Base-by-base conservation (phyloP, 2,329 filamentous ascomycete genomes). In the Ambrosiella cleistominuta region DNA sequence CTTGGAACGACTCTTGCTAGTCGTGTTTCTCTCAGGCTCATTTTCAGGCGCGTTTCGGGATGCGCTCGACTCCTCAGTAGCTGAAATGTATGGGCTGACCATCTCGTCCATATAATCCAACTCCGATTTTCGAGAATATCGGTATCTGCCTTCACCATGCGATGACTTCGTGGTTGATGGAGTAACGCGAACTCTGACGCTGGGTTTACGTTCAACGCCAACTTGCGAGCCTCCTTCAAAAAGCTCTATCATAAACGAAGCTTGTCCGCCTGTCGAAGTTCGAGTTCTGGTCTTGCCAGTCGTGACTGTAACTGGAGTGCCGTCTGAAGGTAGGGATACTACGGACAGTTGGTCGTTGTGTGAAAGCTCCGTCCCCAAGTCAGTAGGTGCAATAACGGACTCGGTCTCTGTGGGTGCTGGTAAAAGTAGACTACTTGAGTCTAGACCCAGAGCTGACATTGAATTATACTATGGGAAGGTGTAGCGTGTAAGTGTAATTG, bases 171-270 rank as follows among this genome's bases (percentile, higher is more conserved):
- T 36, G 9, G 51, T 40, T 8, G 51, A 53, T 12, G 90, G 90
- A 12, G 88, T 94, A 62, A 95, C 78, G 71, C 81, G 79, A 70
- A 86, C 76, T 66, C 79, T 80, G 57, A 96, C 88, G 68, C 88
- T 95, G 11, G 90, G 89, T 64, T 86, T 83, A 65, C 85, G 83
- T 64, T 81, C 78, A 64, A 75, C 75, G 59, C 78, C 72, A n/a
- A 71, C 68, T 62, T 75, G 74, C 59, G 75, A 70, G 58, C 67
- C 66, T 49, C 64, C 86, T 71, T 95, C 90, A 66, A 94, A 96
- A 70, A 95, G 95, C 72, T 96, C 90, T 66, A 96, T 96, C 65
- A 96, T 76, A 63, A 96, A 76, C 59, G 88, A 94, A 42, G 90
- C 95, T 72, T 95, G 89, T 51, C 88, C 95, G 65, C 80, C 72